Conservation (phyloP, 192 early-diverging fungal species). For the Rhizoclosmatium sp. region DNA sequence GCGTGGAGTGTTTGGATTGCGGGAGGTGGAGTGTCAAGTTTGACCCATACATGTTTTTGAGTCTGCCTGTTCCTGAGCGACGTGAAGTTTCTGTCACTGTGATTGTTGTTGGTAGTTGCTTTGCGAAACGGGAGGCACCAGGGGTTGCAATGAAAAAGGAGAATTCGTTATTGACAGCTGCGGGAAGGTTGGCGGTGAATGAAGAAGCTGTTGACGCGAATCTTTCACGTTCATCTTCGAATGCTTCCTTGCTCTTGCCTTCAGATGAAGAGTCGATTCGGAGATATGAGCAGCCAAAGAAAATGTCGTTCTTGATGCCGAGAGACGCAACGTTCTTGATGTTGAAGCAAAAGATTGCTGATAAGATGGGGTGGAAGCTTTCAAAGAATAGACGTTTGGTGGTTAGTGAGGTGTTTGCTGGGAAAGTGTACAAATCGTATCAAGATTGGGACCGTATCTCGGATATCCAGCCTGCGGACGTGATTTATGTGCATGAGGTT, state of each 20-base stretch:
- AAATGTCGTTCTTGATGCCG: slow-evolving; percentile 50
- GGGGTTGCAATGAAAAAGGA: background rate
- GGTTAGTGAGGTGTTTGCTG: slow-evolving; percentile 59
- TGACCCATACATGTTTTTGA: slow-evolving; percentile 83
- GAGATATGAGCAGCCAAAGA: slow-evolving; percentile 9
- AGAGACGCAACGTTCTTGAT: slow-evolving; percentile 70
- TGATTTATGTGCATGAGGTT: slow-evolving; percentile 46
- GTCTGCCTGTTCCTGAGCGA: slow-evolving; percentile 78
- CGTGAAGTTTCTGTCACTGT: slow-evolving; percentile 57
- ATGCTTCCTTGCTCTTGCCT: background rate
- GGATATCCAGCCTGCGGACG: slow-evolving; percentile 44
- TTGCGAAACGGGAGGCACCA: background rate
- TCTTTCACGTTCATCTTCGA: slow-evolving; percentile 13
- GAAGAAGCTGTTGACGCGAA: background rate
- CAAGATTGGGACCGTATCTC: slow-evolving; percentile 57
- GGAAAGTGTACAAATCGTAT: slow-evolving; percentile 65
- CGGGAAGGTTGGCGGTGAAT: background rate
- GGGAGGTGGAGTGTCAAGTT: slow-evolving; percentile 74
- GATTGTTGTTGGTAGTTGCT: slow-evolving; percentile 22
- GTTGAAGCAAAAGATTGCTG: slow-evolving; percentile 68
- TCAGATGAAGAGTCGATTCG: slow-evolving; percentile 6
- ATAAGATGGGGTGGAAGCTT: slow-evolving; percentile 54
- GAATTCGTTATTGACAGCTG: slow-evolving; percentile 1
- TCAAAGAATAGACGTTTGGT: slow-evolving; percentile 39
- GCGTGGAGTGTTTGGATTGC: slow-evolving; percentile 64